Evolutionary conservation across 1,284 basidiomycete species (phyloP).

Genomic region (Leccinum huronense): DNA sequence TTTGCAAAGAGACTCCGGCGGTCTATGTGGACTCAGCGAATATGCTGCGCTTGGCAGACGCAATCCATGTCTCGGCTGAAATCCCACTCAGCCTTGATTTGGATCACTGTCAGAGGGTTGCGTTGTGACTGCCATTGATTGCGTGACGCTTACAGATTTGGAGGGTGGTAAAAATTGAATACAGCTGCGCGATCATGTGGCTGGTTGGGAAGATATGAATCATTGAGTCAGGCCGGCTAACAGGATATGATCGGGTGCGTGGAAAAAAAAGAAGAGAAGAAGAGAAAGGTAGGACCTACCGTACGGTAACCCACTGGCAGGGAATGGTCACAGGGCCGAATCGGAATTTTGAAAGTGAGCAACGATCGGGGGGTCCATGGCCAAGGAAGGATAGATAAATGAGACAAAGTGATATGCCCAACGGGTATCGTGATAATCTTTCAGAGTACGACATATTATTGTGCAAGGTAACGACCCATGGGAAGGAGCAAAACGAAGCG

Average conservation of each 20-base stretch:
- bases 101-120: slow-evolving; percentile 3
- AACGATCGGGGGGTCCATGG: slow-evolving; percentile 24
- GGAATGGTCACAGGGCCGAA: not conserved
- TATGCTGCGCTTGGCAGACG: slow-evolving; percentile 7
- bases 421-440: slow-evolving; percentile 16
- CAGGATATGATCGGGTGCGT: slow-evolving; percentile 22
- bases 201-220: slow-evolving; percentile 15
- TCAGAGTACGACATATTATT: slow-evolving; percentile 7
- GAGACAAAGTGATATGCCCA: slow-evolving; percentile 21
- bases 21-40: slow-evolving; percentile 21
- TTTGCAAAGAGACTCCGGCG: slow-evolving; percentile 7
- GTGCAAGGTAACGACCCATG: not conserved
- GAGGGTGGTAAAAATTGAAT: slow-evolving; percentile 8
- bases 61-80: slow-evolving; percentile 24
- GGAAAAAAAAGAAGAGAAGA: not conserved
- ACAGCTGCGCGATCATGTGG: slow-evolving; percentile 28
- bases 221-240: slow-evolving; percentile 21
- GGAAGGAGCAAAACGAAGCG: not conserved
- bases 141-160: slow-evolving; percentile 18
- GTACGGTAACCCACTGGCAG: not conserved
- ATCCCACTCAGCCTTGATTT: not conserved
- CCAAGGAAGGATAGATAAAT: slow-evolving; percentile 17
- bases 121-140: slow-evolving; percentile 4
- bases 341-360: slow-evolving; percentile 2
- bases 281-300: not conserved